Percentiles rank a stretch among this genome's conserved stretches.
phyloP scores from a whole-genome alignment of 2,329 filamentous ascomycete species.

The Neonectria faginata region DNA sequence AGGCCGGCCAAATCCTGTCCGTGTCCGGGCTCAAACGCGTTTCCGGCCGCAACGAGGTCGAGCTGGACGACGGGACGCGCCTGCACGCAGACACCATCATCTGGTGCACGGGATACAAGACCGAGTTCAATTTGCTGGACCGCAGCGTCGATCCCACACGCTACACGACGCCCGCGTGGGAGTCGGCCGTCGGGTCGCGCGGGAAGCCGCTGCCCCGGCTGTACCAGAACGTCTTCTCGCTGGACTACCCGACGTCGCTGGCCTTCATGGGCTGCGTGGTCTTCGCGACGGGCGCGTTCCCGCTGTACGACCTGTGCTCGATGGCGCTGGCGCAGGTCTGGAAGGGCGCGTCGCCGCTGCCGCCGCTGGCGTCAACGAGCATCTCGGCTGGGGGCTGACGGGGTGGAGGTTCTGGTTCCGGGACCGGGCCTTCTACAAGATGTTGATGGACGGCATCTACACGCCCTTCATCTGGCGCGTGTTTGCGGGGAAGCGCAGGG shows the following conservation, averaged over 20 bases:
- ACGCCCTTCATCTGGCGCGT: slow-evolving; percentile 56
- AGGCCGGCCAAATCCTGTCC: slow-evolving; percentile 51
- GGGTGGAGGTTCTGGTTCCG: slow-evolving; percentile 57
- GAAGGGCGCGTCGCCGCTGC: slow-evolving; percentile 53
- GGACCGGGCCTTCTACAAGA: slow-evolving; percentile 52
- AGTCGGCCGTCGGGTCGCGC: slow-evolving; percentile 42
- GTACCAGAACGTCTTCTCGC: slow-evolving; percentile 60
- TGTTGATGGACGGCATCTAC: slow-evolving; percentile 54
- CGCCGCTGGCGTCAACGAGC: slow-evolving; percentile 52
- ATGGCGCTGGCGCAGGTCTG: slow-evolving; percentile 60
- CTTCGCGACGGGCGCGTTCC: slow-evolving; percentile 50
- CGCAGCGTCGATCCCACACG: slow-evolving; percentile 44
- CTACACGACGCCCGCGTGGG: slow-evolving; percentile 39
- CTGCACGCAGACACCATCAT: slow-evolving; percentile 49
- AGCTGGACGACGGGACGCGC: slow-evolving; percentile 46
- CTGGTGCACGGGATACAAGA: slow-evolving; percentile 52
- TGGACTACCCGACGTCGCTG: slow-evolving; percentile 56
- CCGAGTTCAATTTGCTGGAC: slow-evolving; percentile 47
- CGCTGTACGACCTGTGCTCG: slow-evolving; percentile 56
- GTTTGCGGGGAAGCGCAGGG: slow-evolving; percentile 55
- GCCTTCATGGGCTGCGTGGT: slow-evolving; percentile 56
- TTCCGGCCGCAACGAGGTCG: slow-evolving; percentile 39
- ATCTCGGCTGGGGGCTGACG: slow-evolving; percentile 55
- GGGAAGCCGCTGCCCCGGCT: slow-evolving; percentile 50
- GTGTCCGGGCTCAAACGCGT: slow-evolving; percentile 47